A percentile compares a stretch with the other conserved stretches of the same genome.
phyloP scores from a whole-genome alignment of 2,329 filamentous ascomycete genomes.

The Fusarium pseudoanthophilum region DNA sequence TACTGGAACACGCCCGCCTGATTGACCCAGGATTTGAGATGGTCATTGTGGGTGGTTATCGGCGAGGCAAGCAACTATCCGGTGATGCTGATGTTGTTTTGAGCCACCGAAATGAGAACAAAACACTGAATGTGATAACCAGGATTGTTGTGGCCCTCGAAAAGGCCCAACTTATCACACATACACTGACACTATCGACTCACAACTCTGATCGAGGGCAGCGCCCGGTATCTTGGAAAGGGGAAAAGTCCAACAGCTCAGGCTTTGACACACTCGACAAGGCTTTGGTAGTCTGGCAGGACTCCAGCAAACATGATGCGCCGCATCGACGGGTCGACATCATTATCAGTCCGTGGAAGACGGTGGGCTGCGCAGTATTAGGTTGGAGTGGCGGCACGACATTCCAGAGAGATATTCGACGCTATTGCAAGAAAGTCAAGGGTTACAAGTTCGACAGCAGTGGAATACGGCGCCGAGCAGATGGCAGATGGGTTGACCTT shows the following conservation, averaged over 20 bases:
- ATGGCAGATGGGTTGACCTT: slow-evolving; percentile 77
- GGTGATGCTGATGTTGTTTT: slow-evolving; percentile 91
- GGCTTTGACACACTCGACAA: slow-evolving; percentile 94
- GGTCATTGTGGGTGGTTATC: slow-evolving; percentile 81
- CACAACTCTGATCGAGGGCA: slow-evolving; percentile 80
- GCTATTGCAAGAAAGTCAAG: slow-evolving; percentile 78
- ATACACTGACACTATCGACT: slow-evolving; percentile 78
- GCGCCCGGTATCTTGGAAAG: slow-evolving; percentile 64
- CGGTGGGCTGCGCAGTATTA: slow-evolving; percentile 85
- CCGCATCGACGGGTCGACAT: slow-evolving; percentile 90
- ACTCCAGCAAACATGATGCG: slow-evolving; percentile 25
- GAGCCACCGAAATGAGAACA: slow-evolving; percentile 76
- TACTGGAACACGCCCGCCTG: slow-evolving; percentile 74
- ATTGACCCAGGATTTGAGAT: slow-evolving; percentile 67
- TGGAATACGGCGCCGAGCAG: slow-evolving; percentile 75
- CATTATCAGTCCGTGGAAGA: slow-evolving; percentile 88
- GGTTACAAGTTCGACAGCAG: slow-evolving; percentile 91
- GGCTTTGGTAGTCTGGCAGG: slow-evolving; percentile 90
- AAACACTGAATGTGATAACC: slow-evolving; percentile 76
- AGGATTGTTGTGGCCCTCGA: slow-evolving; percentile 80
- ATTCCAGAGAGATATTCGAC: slow-evolving; percentile 85
- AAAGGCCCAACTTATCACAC: slow-evolving; percentile 76
- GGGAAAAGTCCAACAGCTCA: slow-evolving; percentile 53
- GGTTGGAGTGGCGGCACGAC: slow-evolving; percentile 92
- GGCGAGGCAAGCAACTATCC: slow-evolving; percentile 76